Evolutionary conservation across 108 stramenopile species (phyloP), one percentile per base, ranked within the genome.

Genomic region (Nitzschia sp.): DNA sequence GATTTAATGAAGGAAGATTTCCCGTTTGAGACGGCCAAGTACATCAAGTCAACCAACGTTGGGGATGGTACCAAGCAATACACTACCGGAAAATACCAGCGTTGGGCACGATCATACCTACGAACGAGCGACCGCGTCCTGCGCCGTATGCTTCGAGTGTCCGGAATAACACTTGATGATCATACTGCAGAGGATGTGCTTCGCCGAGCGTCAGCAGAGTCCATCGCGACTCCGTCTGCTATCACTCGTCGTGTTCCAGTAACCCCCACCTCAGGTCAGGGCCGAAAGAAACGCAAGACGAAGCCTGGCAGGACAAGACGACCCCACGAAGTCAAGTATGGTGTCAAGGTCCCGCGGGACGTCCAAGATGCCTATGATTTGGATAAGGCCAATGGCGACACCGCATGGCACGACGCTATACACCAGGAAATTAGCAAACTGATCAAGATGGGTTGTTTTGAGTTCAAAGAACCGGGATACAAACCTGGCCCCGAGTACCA

Each of bases 381-480:
- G 1, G 81, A 78, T 54, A 2, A 33, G 15, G 19, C 33, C n/a
- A 75, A 58, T 53, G 77, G 81, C 13, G 75, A 59, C 26, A 71
- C 29, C 13, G 8, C 58, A 0, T 82, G 79, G 79, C 1, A 0
- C 1, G 72, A 69, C 15, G 66, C 72, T 1, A 59, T 69, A 0
- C 19, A 47, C 8, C 76, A 76, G 34, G 78, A 79, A 36, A 70
- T 79, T 47, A 3, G 31, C 21, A 46, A 45, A 4, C 16, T 30
- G 45, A 23, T 28, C 4, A 22, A 4, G 17, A 46, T 47, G 36
- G 30, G 35, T 21, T 16, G 8, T 35, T 60, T 60, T 27, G 26
- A 23, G 58, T 16, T 28, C 21, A 28, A 38, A 35, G 58, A 31
- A 5, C 33, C 11, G 35, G 22, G 15, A 26, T 44, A 62, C 53